Percentiles rank a stretch among this genome's conserved stretches.
Conservation (phyloP, 495 filamentous ascomycete genomes). For the Podospora conica region DNA sequence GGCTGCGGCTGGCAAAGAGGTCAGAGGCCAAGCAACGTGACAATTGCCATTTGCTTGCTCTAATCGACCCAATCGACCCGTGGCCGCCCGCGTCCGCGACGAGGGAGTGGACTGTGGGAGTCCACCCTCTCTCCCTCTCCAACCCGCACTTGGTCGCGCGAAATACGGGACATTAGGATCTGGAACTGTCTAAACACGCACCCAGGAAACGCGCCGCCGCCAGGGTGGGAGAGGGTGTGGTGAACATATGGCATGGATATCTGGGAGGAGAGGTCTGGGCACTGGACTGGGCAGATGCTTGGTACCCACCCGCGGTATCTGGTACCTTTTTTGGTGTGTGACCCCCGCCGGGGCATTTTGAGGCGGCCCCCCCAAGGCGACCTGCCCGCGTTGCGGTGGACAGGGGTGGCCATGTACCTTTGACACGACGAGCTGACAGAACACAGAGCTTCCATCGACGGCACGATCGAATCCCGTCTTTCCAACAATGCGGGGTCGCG, state of each 20-base stretch:
- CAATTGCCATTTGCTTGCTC: not conserved
- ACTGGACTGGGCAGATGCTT: not conserved
- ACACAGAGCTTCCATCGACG: not conserved
- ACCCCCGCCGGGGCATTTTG: not conserved
- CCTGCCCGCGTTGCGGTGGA: not conserved
- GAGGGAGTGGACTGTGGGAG: not conserved
- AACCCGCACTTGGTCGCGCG: not conserved
- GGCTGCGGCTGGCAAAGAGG: not conserved
- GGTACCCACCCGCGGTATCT: not conserved
- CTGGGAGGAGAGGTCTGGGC: not conserved
- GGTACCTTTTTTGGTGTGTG: constrained; percentile 2
- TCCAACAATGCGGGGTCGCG: not conserved
- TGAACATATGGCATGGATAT: too few species aligned
- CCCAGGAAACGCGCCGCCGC: not conserved
- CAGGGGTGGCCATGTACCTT: not conserved
- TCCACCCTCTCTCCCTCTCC: not conserved
- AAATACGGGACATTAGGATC: not conserved
- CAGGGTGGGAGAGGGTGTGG: not conserved
- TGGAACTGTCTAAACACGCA: not conserved
- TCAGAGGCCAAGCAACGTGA: not conserved
- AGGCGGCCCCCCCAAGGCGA: not conserved
- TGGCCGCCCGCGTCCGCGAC: not conserved
- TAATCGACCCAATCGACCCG: not conserved
- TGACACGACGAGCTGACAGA: not conserved
- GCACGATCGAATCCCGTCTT: not conserved